Evolutionary conservation across 2,329 filamentous ascomycete genomes (phyloP), one percentile per base, ranked within the genome.

Genomic region (Talaromyces sp.): DNA sequence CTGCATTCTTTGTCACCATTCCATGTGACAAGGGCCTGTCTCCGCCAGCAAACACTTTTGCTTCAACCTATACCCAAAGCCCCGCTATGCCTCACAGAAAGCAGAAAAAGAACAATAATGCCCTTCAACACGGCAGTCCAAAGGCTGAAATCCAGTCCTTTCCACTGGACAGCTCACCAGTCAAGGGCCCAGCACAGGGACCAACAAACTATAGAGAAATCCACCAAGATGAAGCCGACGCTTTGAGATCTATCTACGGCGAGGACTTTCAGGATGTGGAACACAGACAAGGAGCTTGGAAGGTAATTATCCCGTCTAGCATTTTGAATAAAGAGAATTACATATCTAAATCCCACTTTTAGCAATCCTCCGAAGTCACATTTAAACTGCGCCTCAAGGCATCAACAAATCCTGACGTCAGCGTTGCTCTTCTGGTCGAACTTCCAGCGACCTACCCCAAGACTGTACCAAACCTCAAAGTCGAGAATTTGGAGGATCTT

Each of bases 371-470:
- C 41, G 82, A 96, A 70, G 89, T 91, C 17, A 84, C 86, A 0
- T 96, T 98, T 73, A 90, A 90, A 66, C 86, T 98, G 57, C 85
- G 83, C 57, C 82, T 98, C 64, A 91, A 86, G 69, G 84, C 91
- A 10, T 86, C 86, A 4, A 87, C 86, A 0, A 89, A 95, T 69
- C 82, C 86, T 41, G 88, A 92, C 55, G 84, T 91, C 62, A 82
- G 82, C 27, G 81, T 92, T 43, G 86, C 85, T 1, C 77, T 98
- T n/a, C 82, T 85, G 54, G 91, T 96, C 57, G 88, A 90, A 59
- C 80, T 98, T 65, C 95, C 91, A 9, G 89, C 92, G 7, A 96
- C 93, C 0, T 98, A 98, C 72, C 95, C 93, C 4, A 96, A 91
- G 71, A 89, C 91, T 1, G 79, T 86, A 1, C 93, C 93, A 1